Conservation (phyloP, 345 rosid species). For the Citrus glauca region DNA sequence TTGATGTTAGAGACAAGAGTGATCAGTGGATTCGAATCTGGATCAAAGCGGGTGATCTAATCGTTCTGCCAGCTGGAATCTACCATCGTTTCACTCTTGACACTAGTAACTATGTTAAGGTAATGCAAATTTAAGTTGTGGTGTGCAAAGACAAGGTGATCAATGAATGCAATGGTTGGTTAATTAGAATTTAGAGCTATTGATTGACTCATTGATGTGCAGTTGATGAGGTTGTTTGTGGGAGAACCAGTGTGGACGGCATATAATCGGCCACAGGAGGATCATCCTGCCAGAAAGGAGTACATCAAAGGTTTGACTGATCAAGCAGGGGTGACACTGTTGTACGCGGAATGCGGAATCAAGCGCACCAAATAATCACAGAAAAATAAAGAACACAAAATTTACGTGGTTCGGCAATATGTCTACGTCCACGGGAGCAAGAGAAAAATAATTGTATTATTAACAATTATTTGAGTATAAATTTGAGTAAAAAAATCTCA, state of each 20-base stretch:
- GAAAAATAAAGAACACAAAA: too few species aligned
- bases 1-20: conserved; percentile 75
- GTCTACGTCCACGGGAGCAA: too few species aligned
- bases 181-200: background rate
- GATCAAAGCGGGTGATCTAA: conserved; percentile 77
- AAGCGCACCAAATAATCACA: too few species aligned
- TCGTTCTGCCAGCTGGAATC: conserved; percentile 75
- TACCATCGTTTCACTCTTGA: conserved; percentile 93
- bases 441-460: too few species aligned
- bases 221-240: conserved; percentile 85
- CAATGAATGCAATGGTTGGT: background rate
- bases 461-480: too few species aligned
- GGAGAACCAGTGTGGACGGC: conserved; percentile 89
- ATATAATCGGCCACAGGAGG: conserved; percentile 81
- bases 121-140: conserved; percentile 12
- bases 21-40: conserved; percentile 78
- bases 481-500: too few species aligned
- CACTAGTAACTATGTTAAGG: conserved; percentile 70
- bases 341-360: too few species aligned
- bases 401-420: too few species aligned
- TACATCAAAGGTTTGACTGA: conserved; percentile 43
- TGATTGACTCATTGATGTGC: conserved; percentile 6
- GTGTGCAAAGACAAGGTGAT: background rate
- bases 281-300: conserved; percentile 69
- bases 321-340: conserved; percentile 31